Conservation (phyloP, 345 rosid species). For the Conringia planisiliqua region DNA sequence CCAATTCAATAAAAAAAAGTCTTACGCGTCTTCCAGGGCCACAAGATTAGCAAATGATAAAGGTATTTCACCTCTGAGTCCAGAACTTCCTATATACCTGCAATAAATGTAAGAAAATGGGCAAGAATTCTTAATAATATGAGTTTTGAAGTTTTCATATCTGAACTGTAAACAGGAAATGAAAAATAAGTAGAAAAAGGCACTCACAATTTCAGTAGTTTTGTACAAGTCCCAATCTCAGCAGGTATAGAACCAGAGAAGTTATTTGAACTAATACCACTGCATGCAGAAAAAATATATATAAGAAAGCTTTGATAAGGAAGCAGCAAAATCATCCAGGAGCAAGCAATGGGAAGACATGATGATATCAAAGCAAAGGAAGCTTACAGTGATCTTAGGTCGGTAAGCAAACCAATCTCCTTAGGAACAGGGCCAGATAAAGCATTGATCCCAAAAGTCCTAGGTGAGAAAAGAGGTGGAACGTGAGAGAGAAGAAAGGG, state of each 20-base stretch:
- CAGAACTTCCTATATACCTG: slow-evolving; percentile 57
- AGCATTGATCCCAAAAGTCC: slow-evolving; percentile 53
- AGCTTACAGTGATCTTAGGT: slow-evolving; percentile 49
- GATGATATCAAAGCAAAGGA: not conserved
- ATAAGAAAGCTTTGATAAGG: not conserved
- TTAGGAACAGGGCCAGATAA: slow-evolving; percentile 64
- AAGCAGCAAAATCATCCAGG: not conserved
- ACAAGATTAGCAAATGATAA: slow-evolving; percentile 41
- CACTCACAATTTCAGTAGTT: slow-evolving; percentile 57
- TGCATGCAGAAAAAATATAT: slow-evolving; percentile 9
- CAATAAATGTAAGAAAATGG: not conserved
- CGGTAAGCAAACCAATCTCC: slow-evolving; percentile 63
- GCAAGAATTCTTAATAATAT: not conserved
- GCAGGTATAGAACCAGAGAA: slow-evolving; percentile 66
- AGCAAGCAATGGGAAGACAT: not conserved
- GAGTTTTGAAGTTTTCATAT: not conserved
- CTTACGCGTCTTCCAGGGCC: slow-evolving; percentile 30
- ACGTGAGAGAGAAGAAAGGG: not conserved
- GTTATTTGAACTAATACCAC: slow-evolving; percentile 51
- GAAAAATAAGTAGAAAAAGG: not conserved
- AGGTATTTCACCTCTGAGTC: slow-evolving; percentile 60
- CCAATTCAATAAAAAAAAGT: not conserved
- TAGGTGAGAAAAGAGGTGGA: slow-evolving; percentile 3
- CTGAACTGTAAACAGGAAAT: not conserved
- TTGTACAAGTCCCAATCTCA: slow-evolving; percentile 54